These are phyloP conservation scores for Kappamyces sp. DNA, from an alignment of 192 early-diverging fungal species.

Conservation along the genomic window DNA sequence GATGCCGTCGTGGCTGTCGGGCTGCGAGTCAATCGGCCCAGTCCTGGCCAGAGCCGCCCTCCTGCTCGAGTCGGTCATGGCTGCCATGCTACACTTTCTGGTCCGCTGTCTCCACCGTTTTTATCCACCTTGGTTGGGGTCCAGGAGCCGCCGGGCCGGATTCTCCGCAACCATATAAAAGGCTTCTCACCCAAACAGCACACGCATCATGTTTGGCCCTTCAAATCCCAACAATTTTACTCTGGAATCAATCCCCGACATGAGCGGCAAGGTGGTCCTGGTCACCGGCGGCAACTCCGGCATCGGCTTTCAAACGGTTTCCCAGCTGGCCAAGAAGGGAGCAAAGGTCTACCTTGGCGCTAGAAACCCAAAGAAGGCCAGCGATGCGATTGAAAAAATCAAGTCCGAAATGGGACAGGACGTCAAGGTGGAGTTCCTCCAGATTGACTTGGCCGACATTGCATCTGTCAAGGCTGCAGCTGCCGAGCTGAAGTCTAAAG, in stretches of 20 bases:
- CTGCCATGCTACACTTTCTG: too few species aligned
- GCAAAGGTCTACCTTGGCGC: slow-evolving; percentile 27
- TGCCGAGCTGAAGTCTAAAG: slow-evolving; percentile 10
- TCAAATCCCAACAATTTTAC: slow-evolving; percentile 11
- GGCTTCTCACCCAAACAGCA: too few species aligned
- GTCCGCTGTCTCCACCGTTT: too few species aligned
- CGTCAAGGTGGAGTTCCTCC: slow-evolving; percentile 27
- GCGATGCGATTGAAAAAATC: slow-evolving; percentile 18
- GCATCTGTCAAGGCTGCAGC: slow-evolving; percentile 19
- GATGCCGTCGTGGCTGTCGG: too few species aligned
- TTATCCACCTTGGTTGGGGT: too few species aligned
- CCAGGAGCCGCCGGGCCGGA: too few species aligned
- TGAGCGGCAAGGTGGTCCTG: slow-evolving; percentile 20
- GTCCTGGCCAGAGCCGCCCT: too few species aligned
- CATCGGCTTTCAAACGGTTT: slow-evolving; percentile 21
- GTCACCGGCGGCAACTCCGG: slow-evolving; percentile 42
- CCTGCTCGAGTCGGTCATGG: too few species aligned
- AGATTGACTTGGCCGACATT: slow-evolving; percentile 33
- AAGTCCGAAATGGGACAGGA: slow-evolving; percentile 4
- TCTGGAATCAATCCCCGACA: slow-evolving; percentile 13
- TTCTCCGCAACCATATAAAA: too few species aligned
- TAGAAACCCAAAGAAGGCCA: slow-evolving; percentile 16
- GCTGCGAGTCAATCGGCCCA: too few species aligned
- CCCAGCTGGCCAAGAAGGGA: slow-evolving; percentile 19
- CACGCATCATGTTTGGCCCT: too few species aligned